These are phyloP conservation scores for Colletotrichum spaethianum DNA, from an alignment of 2,329 filamentous ascomycete species.

Conservation along the genomic window DNA sequence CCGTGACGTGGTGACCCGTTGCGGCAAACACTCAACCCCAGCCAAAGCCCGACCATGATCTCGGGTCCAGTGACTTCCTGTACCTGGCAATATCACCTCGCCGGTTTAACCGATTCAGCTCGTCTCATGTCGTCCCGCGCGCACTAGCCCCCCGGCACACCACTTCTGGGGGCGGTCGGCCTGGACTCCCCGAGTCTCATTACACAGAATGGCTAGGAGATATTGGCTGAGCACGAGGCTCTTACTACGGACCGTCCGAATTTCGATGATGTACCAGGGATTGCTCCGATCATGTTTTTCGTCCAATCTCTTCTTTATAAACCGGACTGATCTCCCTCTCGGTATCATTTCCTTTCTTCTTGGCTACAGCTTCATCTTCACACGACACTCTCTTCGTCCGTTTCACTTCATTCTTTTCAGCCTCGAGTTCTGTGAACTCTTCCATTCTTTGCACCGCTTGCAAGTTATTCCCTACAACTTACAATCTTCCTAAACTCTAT, in stretches of 20 bases:
- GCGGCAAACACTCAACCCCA: neutral
- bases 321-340: conserved; percentile 22
- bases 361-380: conserved; percentile 30
- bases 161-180: neutral
- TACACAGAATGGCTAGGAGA: neutral
- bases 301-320: conserved; percentile 36
- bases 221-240: conserved; percentile 14
- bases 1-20: neutral
- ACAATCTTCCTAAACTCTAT: neutral
- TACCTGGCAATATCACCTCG: conserved; percentile 19
- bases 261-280: conserved; percentile 20
- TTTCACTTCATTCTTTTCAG: conserved; percentile 38
- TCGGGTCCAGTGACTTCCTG: conserved; percentile 21
- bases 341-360: conserved; percentile 16
- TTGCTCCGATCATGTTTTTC: conserved; percentile 18
- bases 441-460: conserved; percentile 43
- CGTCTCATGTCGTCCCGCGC: conserved; percentile 29
- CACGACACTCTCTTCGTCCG: conserved; percentile 33
- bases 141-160: neutral
- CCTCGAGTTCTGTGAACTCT: conserved; percentile 43
- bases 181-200: conserved; percentile 10
- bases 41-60: conserved; percentile 18
- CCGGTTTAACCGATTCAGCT: conserved; percentile 11
- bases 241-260: conserved; percentile 30
- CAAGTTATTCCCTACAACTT: neutral